Evolutionary conservation across 73 alveolate species (phyloP).

Genomic region (Blepharisma japonicum): DNA sequence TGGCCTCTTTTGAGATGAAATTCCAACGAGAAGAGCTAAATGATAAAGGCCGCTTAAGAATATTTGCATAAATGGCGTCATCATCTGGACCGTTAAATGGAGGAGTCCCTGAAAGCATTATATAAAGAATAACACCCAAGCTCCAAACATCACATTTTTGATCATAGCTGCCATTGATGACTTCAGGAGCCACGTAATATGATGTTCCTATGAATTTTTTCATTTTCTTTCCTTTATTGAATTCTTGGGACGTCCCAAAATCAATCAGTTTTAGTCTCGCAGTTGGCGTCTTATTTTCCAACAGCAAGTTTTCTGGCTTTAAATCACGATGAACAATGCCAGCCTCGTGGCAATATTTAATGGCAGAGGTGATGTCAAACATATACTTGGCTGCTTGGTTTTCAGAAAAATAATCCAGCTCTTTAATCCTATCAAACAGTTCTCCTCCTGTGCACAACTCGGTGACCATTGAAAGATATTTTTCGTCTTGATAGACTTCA

Average conservation of each 20-base stretch:
- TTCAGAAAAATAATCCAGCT: slow-evolving; percentile 32
- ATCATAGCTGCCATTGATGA: too few relatives aligned
- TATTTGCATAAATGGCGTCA: slow-evolving; percentile 53
- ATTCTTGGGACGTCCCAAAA: too few relatives aligned
- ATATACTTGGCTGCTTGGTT: too few relatives aligned
- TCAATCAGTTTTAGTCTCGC: too few relatives aligned
- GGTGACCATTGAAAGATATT: slow-evolving; percentile 35
- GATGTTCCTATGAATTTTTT: too few relatives aligned
- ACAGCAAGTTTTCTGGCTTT: slow-evolving; percentile 45
- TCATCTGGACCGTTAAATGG: slow-evolving; percentile 45
- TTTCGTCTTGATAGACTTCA: slow-evolving; percentile 39
- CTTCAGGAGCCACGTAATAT: too few relatives aligned
- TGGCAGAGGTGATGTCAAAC: slow-evolving; percentile 30
- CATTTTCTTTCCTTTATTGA: too few relatives aligned
- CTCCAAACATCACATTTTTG: too few relatives aligned
- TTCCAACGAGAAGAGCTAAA: slow-evolving; percentile 46
- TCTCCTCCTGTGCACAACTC: slow-evolving; percentile 63
- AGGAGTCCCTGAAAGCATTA: slow-evolving; percentile 46
- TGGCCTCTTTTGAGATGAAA: slow-evolving; percentile 53
- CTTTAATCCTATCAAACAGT: slow-evolving; percentile 35
- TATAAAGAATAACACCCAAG: slow-evolving; percentile 52
- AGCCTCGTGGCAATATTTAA: slow-evolving; percentile 52
- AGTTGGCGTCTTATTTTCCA: too few relatives aligned
- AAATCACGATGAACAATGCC: slow-evolving; percentile 50
- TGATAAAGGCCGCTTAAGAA: slow-evolving; percentile 28